phyloP scores from a whole-genome alignment of 2,329 filamentous ascomycete genomes.

The Curvularia sp. region DNA sequence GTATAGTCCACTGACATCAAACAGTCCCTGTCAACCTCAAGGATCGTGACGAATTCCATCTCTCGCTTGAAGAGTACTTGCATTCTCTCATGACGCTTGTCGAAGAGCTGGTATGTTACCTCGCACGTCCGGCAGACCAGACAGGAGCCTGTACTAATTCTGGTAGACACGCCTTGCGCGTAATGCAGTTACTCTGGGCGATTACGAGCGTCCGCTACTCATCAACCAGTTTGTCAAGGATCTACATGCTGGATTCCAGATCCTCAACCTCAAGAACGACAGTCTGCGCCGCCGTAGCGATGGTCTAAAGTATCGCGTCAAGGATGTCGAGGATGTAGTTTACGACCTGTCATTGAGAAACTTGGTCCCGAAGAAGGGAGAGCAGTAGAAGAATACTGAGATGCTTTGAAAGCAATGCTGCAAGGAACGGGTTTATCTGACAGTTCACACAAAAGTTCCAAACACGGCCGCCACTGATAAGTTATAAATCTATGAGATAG shows the following conservation, averaged over 20 bases:
- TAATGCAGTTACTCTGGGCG: constrained; percentile 91
- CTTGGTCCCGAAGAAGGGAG: constrained; percentile 60
- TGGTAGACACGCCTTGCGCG: constrained; percentile 78
- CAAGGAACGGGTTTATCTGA: neutral
- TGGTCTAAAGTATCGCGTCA: constrained; percentile 95
- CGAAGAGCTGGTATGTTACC: constrained; percentile 74
- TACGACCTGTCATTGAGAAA: constrained; percentile 92
- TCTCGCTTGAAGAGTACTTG: constrained; percentile 97
- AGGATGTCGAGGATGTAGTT: constrained; percentile 97
- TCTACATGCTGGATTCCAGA: constrained; percentile 92
- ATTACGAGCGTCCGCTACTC: constrained; percentile 82
- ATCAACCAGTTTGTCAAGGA: constrained; percentile 96
- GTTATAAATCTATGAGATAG: neutral
- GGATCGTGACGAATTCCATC: constrained; percentile 86
- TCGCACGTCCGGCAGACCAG: neutral
- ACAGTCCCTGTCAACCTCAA: constrained; percentile 90
- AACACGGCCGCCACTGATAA: neutral
- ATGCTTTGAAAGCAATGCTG: neutral
- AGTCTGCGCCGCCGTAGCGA: constrained; percentile 85
- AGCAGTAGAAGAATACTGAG: constrained; percentile 2
- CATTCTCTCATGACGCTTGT: constrained; percentile 85
- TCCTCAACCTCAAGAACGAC: constrained; percentile 97
- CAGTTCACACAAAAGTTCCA: neutral
- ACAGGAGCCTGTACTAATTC: constrained; percentile 8
- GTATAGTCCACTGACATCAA: constrained; percentile 14